Evolutionary conservation across 495 filamentous ascomycete genomes (phyloP), one percentile per base, ranked within the genome.

Genomic region (Penicillium flavigenum): DNA sequence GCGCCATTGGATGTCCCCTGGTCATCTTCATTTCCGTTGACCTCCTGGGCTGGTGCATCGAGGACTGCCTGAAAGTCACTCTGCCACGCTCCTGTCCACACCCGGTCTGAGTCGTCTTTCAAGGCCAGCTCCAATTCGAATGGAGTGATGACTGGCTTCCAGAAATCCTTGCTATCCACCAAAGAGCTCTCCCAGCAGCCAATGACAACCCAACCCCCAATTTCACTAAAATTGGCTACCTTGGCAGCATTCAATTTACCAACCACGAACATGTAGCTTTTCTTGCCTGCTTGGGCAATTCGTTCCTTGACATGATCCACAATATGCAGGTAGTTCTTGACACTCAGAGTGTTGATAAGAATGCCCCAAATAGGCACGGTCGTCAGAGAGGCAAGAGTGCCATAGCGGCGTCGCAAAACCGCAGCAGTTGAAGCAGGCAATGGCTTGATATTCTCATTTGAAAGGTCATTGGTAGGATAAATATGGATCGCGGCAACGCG

Each of bases 141-240:
- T 3, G 94, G 92, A 11, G 95, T 98, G 34, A 98, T 83, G 4
- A 98, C 83, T 1, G 91, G 90, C 66, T 82, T 86, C 75, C 83
- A 97, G 63, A 94, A 92, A 11, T 90, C 91, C 60, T 88, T 87
- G 58, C 88, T 88, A 61, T 89, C 90, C 12, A 98, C 83, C 45
- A 98, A 76, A 56, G 87, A 88, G 66, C 93, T 96, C 72, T 98
- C 94, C 94, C 95, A 98, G 73, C 94, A 98, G 10, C 95, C 95
- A 42, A 98, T 88, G 1, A 97, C 92, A 0, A 98, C 92, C 94
- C 94, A 98, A 14, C 89, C 95, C 19, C 89, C 92, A 11, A 98
- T 82, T 72, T 98, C 94, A 51, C 86, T 83, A 71, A 98, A 98
- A 72, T 98, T 98, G 22, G 94, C 95, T 5, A 98, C 78, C 71